phyloP scores from a whole-genome alignment of 495 filamentous ascomycete species.

The Hypoxylon perforatum region DNA sequence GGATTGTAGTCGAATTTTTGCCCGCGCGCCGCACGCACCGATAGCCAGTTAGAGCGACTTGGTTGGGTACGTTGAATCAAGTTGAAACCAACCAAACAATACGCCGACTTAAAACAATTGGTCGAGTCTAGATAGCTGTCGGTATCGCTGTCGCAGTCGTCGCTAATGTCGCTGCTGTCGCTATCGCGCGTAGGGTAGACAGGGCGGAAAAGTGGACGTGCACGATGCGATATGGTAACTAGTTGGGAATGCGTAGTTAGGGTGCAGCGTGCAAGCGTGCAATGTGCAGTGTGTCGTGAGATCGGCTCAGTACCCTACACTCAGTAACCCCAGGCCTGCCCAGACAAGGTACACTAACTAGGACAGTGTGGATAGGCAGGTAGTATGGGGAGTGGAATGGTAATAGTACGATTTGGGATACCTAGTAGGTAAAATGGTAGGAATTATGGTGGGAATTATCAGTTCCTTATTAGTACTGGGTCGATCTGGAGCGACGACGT shows the following conservation, averaged over 20 bases:
- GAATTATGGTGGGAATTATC: no score
- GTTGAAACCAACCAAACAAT: slow-evolving; percentile 1
- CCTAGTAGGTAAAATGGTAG: no score
- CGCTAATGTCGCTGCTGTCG: no score
- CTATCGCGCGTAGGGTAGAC: slow-evolving; percentile 20
- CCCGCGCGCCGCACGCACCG: no score
- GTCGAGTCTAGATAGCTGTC: background rate
- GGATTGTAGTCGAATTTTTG: no score
- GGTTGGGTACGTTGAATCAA: no score
- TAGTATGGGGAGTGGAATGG: background rate
- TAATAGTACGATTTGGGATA: background rate
- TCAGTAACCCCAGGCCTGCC: no score
- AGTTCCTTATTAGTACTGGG: slow-evolving; percentile 13
- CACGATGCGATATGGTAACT: slow-evolving; percentile 36
- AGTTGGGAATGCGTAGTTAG: slow-evolving; percentile 21
- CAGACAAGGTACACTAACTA: slow-evolving; percentile 15
- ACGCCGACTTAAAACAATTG: slow-evolving; percentile 26
- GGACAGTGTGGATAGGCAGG: slow-evolving; percentile 17
- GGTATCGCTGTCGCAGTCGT: slow-evolving; percentile 4
- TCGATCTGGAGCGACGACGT: slow-evolving; percentile 25
- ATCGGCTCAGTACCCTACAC: slow-evolving; percentile 31
- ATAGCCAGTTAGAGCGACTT: no score
- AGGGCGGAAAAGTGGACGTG: slow-evolving; percentile 31
- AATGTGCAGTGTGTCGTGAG: slow-evolving; percentile 25
- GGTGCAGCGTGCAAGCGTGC: background rate